Base-by-base conservation (phyloP, 352 stramenopile genomes). In the Phytopythium cucurbitacearum region DNA sequence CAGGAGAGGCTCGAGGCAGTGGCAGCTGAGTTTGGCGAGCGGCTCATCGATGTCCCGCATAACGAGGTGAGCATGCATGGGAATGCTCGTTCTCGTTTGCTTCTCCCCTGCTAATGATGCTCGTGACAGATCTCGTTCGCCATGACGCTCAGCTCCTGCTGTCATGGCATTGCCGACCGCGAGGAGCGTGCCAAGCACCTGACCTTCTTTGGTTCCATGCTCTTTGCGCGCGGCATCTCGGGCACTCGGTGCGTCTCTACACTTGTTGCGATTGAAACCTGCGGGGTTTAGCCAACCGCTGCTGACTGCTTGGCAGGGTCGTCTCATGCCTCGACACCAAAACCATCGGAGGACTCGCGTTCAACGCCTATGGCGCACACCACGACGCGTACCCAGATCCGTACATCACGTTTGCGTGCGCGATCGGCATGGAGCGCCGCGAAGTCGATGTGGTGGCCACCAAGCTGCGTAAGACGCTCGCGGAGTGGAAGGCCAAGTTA, bases 391-490 rank as follows among this genome's bases (percentile, higher is more conserved):
- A 97, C 57, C 87, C 84, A 0, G 61, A 85, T 32, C 73, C 91
- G 7, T 99, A 99, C 69, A 76, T 99, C 51, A 99, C 97, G 7
- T 94, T 97, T 40, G 97, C 97, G 3, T 98, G 93, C 67, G 95
- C 96, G 2, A 87, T 99, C 51, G 97, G 97, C 48, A 94, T 99
- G 68, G 82, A 73, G 13, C 63, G 74, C 32, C 54, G 67, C 21
- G 97, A 99, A 64, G 77, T 99, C 46, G 87, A 97, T 37, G 65
- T 93, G 51, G 96, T 99, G 51, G 71, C 96, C 47, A 59, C 71
- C 40, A 89, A 97, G 50, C 69, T 99, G 37, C 87, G 96, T 54
- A 97, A 96, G 41, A 91, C 85, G 39, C 89, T 98, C 42, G 68
- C 65, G 34, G 88, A 98, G 56, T 97, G 91, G 74, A 62, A 78